A percentile compares a stretch with the other conserved stretches of the same genome.
Conservation (phyloP, 73 alveolate species). For the Paramecium biaurelia region DNA sequence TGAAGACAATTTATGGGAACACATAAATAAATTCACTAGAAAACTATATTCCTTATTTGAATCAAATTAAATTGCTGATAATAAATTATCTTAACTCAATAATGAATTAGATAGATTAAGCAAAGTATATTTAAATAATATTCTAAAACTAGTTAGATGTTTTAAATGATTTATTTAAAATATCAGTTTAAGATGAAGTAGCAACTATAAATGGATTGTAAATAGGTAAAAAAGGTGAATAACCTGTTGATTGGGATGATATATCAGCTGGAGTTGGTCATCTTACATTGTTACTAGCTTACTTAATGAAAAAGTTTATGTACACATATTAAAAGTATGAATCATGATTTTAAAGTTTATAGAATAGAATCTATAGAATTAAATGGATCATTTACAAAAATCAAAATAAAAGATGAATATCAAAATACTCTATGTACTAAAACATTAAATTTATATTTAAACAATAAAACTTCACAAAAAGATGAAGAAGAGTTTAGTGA, state of each 20-base stretch:
- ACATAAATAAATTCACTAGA: constrained; percentile 1
- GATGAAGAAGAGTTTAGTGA: constrained; percentile 53
- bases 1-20: constrained; percentile 48
- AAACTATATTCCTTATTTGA: constrained; percentile 26
- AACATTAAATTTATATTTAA: not conserved
- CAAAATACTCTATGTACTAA: not conserved
- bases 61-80: constrained; percentile 22
- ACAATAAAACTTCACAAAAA: not conserved
- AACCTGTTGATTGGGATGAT: constrained; percentile 46
- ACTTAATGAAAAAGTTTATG: not conserved
- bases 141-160: not conserved
- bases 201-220: not conserved
- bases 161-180: constrained; percentile 20
- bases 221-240: constrained; percentile 27
- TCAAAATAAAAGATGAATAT: not conserved
- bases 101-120: constrained; percentile 33
- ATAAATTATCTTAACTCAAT: not conserved
- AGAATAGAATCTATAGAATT: constrained; percentile 26
- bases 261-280: constrained; percentile 39
- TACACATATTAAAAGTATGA: not conserved
- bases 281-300: not conserved
- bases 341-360: not conserved
- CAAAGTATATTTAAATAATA: not conserved
- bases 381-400: not conserved
- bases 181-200: constrained; percentile 39